Conservation (phyloP, 352 stramenopile genomes). For the Phytopythium cucurbitacearum region DNA sequence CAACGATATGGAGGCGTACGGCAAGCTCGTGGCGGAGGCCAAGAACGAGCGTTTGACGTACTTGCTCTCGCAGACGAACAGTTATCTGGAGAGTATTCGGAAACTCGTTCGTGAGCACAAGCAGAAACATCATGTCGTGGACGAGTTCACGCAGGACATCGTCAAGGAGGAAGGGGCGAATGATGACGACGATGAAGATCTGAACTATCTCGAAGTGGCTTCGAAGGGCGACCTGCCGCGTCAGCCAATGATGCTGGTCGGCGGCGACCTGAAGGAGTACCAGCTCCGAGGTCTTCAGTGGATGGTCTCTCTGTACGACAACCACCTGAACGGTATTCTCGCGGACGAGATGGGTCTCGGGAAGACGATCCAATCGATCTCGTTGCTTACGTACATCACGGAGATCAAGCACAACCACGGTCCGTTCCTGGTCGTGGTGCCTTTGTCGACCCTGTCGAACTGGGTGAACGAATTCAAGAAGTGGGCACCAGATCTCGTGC, state of each 20-base stretch:
- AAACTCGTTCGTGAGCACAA: slow-evolving; percentile 90
- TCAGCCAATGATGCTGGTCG: slow-evolving; percentile 95
- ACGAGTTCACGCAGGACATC: slow-evolving; percentile 38
- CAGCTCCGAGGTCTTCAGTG: slow-evolving; percentile 99
- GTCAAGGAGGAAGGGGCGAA: slow-evolving; percentile 23
- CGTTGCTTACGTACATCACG: slow-evolving; percentile 78
- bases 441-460: slow-evolving; percentile 92
- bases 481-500: slow-evolving; percentile 95
- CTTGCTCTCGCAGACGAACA: slow-evolving; percentile 95
- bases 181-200: slow-evolving; percentile 46
- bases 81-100: slow-evolving; percentile 95
- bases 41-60: slow-evolving; percentile 98
- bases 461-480: slow-evolving; percentile 95
- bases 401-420: slow-evolving; percentile 87
- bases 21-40: slow-evolving; percentile 94
- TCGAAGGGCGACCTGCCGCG: slow-evolving; percentile 80
- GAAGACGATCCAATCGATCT: slow-evolving; percentile 88
- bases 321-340: slow-evolving; percentile 98
- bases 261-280: slow-evolving; percentile 96
- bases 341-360: slow-evolving; percentile 96
- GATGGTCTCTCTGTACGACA: slow-evolving; percentile 99
- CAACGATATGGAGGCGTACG: slow-evolving; percentile 98
- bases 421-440: slow-evolving; percentile 98
- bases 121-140: slow-evolving; percentile 67
- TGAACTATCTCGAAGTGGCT: slow-evolving; percentile 84